Percentiles rank a stretch among this genome's conserved stretches.
Evolutionary conservation across 768 basidiomycete species (phyloP).

Genomic region (Cystobasidiopsis lactophilus): DNA sequence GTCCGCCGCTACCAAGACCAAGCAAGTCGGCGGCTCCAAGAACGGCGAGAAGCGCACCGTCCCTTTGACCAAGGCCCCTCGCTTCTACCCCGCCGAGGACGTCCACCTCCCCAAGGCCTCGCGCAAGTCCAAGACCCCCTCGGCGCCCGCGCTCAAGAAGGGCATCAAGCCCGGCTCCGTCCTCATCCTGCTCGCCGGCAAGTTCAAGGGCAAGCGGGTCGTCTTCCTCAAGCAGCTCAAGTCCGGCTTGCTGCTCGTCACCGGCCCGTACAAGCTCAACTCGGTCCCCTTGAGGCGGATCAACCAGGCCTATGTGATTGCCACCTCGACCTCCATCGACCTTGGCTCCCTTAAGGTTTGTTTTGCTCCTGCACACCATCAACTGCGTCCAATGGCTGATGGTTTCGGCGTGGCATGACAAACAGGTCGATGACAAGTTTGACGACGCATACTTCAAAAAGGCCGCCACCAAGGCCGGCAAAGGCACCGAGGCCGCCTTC

Average conservation of each 20-base stretch:
- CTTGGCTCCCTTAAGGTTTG: slow-evolving; percentile 49
- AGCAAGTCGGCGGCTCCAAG: slow-evolving; percentile 57
- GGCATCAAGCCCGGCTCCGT: slow-evolving; percentile 85
- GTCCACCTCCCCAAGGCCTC: slow-evolving; percentile 73
- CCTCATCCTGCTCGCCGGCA: slow-evolving; percentile 87
- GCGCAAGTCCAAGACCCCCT: slow-evolving; percentile 63
- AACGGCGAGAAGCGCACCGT: slow-evolving; percentile 74
- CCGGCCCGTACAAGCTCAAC: slow-evolving; percentile 94
- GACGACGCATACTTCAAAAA: slow-evolving; percentile 89
- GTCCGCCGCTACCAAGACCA: slow-evolving; percentile 40
- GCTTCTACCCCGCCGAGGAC: slow-evolving; percentile 90
- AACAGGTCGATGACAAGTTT: slow-evolving; percentile 64
- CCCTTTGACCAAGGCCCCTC: slow-evolving; percentile 61
- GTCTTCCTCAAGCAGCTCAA: slow-evolving; percentile 94
- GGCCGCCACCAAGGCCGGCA: slow-evolving; percentile 40
- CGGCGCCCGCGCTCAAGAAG: slow-evolving; percentile 43
- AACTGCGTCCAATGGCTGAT: background rate
- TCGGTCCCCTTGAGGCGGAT: slow-evolving; percentile 94
- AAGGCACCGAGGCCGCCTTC: slow-evolving; percentile 88
- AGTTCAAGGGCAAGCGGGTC: slow-evolving; percentile 94
- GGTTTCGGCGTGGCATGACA: slow-evolving; percentile 3
- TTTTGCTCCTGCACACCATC: slow-evolving; percentile 8
- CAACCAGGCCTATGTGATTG: slow-evolving; percentile 96
- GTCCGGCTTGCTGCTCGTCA: slow-evolving; percentile 69
- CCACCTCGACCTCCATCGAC: slow-evolving; percentile 85